A percentile compares a stretch with the other conserved stretches of the same genome.
Evolutionary conservation across 164 flowering plant genomes (phyloP).

Genomic region (Euptelea pleiosperma): DNA sequence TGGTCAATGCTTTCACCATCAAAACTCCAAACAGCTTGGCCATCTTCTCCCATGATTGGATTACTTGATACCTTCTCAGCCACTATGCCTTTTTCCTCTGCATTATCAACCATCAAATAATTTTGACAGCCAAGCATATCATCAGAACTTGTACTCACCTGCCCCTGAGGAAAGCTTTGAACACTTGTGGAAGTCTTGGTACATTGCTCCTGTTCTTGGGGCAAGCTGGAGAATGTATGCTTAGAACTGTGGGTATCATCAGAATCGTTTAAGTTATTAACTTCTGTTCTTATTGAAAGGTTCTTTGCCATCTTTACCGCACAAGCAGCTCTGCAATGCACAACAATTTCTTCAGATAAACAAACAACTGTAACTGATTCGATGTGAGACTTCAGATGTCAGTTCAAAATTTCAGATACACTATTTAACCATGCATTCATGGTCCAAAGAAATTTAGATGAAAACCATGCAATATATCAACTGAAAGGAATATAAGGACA

Average conservation of each 20-base stretch:
- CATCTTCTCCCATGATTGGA: conserved; percentile 27
- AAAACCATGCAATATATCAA: background rate
- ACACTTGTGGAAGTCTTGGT: conserved; percentile 66
- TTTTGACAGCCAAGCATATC: conserved; percentile 35
- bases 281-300: conserved; percentile 61
- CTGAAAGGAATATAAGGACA: conserved; percentile 15
- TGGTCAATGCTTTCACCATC: conserved; percentile 51
- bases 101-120: conserved; percentile 25
- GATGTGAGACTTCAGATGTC: background rate
- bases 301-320: conserved; percentile 84
- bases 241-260: conserved; percentile 84
- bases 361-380: background rate
- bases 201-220: conserved; percentile 80
- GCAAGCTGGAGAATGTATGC: conserved; percentile 78
- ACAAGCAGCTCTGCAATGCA: conserved; percentile 69
- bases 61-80: conserved; percentile 32
- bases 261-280: conserved; percentile 61
- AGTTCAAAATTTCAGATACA: background rate
- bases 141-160: conserved; percentile 80
- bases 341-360: too few relatives aligned
- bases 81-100: conserved; percentile 22
- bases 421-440: background rate
- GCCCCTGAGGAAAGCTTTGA: conserved; percentile 78
- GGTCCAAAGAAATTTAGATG: background rate
- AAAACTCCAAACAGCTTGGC: conserved; percentile 23